A percentile compares a stretch with the other conserved stretches of the same genome.
Evolutionary conservation across 257 asterid genomes (phyloP).

Genomic region (Jaltomata sinuosa): DNA sequence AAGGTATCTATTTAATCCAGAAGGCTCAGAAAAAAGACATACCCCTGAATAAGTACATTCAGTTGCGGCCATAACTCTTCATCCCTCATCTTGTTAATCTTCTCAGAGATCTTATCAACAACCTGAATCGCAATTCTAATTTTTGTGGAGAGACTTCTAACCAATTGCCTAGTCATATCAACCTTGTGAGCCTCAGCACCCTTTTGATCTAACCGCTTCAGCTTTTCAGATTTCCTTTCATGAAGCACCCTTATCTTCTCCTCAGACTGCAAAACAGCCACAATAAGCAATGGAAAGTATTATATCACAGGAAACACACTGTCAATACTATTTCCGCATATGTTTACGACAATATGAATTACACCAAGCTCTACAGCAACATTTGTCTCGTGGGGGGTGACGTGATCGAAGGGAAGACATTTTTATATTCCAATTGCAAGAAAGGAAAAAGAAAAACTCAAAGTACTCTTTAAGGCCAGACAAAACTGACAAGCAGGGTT

Average conservation of each 20-base stretch:
- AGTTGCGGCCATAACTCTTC: conserved; percentile 93
- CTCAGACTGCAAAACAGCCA: conserved; percentile 50
- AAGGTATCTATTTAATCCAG: neutral
- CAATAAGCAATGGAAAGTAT: neutral
- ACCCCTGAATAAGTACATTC: conserved; percentile 79
- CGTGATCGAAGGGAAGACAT: neutral
- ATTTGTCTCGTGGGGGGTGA: neutral
- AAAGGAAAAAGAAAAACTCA: neutral
- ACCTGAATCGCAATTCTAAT: conserved; percentile 84
- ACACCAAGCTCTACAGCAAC: neutral
- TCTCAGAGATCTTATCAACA: conserved; percentile 85
- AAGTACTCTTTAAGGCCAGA: neutral
- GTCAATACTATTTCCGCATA: neutral
- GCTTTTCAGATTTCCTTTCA: conserved; percentile 53
- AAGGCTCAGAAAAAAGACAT: neutral
- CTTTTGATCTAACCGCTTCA: conserved; percentile 62
- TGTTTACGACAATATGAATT: neutral
- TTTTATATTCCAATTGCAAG: neutral
- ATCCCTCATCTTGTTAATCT: conserved; percentile 76
- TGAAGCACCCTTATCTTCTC: conserved; percentile 88
- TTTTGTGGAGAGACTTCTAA: conserved; percentile 78
- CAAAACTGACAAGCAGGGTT: neutral
- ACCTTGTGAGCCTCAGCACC: conserved; percentile 85
- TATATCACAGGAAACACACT: neutral
- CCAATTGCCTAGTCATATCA: conserved; percentile 61